Evolutionary conservation across 164 flowering plant species (phyloP), one percentile per base, ranked within the genome.

Genomic region (Dillenia turbinata): DNA sequence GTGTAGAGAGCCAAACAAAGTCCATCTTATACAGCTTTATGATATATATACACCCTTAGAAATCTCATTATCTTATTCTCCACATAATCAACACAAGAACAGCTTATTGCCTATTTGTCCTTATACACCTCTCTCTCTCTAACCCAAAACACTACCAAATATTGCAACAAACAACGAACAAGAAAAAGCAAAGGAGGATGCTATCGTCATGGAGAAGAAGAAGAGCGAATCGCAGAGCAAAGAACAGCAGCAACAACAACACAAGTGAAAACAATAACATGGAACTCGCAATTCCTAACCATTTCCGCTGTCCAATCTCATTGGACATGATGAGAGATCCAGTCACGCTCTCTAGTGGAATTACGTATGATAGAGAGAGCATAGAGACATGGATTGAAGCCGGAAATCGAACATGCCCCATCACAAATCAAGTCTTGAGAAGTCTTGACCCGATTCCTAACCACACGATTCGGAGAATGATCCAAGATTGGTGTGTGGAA

Each of bases 281-380:
- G 52, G 90, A 84, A 69, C 24, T 86, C 1, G 55, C 66, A 2
- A 75, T 83, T 15, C 98, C 98, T 5, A 56, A 19, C 56, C 76
- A 81, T 59, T 92, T 86, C 71, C 80, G 74, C 62, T 92, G 98
- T 65, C 98, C 98, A 22, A 86, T 92, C 13, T 84, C 96, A 10
- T 71, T 89, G 0, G 96, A 92, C 44, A 61, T 92, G 66, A 90
- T 92, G 96, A 90, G 84, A 63, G 98, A 92, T 64, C 98, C 98
- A 9, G 96, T 92, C 26, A 90, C 85, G 2, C 67, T 90, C 33
- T 79, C 87, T 0, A 80, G 92, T 0, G 98, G 98, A 6, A 85
- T 88, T 19, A 86, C 96, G 0, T 92, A 90, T 50, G 96, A 92
- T 52, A 79, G 98, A 0, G 79, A 74, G 44, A 86, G 80, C 77